Percentiles rank a stretch among this genome's conserved stretches.
phyloP scores from a whole-genome alignment of 1,284 basidiomycete genomes.

The Kalmanozyma brasiliensis region DNA sequence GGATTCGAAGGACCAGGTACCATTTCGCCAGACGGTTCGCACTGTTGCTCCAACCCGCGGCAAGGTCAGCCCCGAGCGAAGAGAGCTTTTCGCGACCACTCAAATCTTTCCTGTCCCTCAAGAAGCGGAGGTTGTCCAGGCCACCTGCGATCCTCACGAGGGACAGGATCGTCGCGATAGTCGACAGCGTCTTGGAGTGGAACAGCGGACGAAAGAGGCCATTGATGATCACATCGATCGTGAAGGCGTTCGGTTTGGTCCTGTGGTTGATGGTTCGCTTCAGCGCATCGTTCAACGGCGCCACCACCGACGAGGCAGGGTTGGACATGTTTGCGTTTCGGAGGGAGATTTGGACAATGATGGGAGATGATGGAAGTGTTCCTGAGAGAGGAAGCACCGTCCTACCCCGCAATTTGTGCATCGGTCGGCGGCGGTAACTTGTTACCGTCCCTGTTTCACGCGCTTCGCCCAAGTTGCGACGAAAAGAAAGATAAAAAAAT shows the following conservation, averaged over 20 bases:
- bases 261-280: constrained; percentile 30
- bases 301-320: not conserved
- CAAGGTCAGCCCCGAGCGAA: constrained; percentile 15
- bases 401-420: no score
- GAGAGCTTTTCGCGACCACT: constrained; percentile 22
- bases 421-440: no score
- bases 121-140: constrained; percentile 29
- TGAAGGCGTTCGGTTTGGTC: constrained; percentile 28
- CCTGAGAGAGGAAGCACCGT: no score
- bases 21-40: constrained; percentile 22
- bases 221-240: constrained; percentile 31
- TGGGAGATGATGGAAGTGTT: not conserved
- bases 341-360: constrained; percentile 16
- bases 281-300: constrained; percentile 26
- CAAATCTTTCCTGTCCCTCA: constrained; percentile 22
- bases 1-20: constrained; percentile 34
- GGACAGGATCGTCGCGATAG: constrained; percentile 42
- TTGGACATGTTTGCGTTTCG: no score
- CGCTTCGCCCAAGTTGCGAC: no score
- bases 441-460: no score
- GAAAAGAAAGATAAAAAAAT: no score
- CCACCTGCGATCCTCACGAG: constrained; percentile 44
- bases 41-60: constrained; percentile 22
- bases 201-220: constrained; percentile 34
- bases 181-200: constrained; percentile 26